phyloP scores from a whole-genome alignment of 163 green algal species.

The Volvox carteri region DNA sequence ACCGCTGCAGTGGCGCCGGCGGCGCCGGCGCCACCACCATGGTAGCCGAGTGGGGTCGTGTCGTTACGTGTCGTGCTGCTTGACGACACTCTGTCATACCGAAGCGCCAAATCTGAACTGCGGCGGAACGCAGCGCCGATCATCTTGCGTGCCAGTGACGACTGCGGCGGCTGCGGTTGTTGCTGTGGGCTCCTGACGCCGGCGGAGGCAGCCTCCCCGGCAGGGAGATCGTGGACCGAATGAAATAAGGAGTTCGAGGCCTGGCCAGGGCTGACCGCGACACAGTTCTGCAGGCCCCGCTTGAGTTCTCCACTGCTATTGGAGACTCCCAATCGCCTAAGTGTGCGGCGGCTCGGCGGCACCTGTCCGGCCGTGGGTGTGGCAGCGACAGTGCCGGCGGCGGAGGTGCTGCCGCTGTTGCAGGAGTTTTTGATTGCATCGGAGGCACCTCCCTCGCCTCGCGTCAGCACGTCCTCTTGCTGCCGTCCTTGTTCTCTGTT shows the following conservation, averaged over 20 bases:
- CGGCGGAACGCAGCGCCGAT: neutral
- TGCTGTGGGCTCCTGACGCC: too few species aligned
- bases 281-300: neutral
- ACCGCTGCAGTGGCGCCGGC: neutral
- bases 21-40: neutral
- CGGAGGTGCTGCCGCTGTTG: neutral
- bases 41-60: neutral
- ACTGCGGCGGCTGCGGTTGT: too few species aligned
- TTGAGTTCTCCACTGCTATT: too few species aligned
- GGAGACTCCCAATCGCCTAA: too few species aligned
- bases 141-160: neutral
- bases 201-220: neutral
- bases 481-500: neutral
- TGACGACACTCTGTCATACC: neutral
- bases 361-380: too few species aligned
- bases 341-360: too few species aligned
- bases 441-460: neutral
- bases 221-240: neutral
- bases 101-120: neutral
- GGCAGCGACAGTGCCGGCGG: neutral
- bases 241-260: neutral
- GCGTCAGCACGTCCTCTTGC: neutral
- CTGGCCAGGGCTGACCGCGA: neutral
- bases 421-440: neutral
- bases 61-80: neutral